Percentiles rank a stretch among this genome's conserved stretches.
These are phyloP conservation scores for Ophiostoma sp. DNA, from an alignment of 2,329 filamentous ascomycete species.

Conservation along the genomic window DNA sequence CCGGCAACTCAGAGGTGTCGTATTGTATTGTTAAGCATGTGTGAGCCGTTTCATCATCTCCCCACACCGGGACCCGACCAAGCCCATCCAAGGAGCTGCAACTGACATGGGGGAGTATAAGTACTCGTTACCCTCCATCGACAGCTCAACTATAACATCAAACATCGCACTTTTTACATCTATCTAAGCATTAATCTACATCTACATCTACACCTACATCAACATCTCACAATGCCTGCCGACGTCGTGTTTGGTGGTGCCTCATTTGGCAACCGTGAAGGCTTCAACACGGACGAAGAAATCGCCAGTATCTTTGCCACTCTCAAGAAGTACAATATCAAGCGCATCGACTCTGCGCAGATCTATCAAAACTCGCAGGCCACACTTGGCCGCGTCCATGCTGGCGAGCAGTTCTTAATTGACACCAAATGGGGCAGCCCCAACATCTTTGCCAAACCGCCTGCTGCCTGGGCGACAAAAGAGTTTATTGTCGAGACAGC, in stretches of 20 bases:
- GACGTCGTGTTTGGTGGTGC: background rate
- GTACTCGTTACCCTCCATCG: background rate
- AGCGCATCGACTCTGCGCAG: constrained; percentile 24
- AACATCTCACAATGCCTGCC: background rate
- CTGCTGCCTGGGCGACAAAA: background rate
- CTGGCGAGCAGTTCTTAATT: background rate
- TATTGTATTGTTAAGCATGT: background rate
- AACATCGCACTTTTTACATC: background rate
- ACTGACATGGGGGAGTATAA: background rate
- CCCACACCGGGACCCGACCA: background rate
- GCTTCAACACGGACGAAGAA: background rate
- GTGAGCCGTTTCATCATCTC: background rate
- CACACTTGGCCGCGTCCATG: background rate
- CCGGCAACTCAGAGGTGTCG: background rate
- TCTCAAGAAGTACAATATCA: background rate
- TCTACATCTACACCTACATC: no score
- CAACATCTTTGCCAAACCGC: background rate
- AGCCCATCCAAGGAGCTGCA: no score
- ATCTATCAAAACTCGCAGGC: background rate
- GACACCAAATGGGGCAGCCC: background rate
- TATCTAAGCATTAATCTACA: no score
- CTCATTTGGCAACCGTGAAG: background rate
- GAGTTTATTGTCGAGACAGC: background rate
- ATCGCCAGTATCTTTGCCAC: background rate
- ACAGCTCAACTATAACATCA: background rate